These are phyloP conservation scores for Aaosphaeria pasadenensis DNA, from an alignment of 2,329 filamentous ascomycete genomes.

Conservation along the genomic window DNA sequence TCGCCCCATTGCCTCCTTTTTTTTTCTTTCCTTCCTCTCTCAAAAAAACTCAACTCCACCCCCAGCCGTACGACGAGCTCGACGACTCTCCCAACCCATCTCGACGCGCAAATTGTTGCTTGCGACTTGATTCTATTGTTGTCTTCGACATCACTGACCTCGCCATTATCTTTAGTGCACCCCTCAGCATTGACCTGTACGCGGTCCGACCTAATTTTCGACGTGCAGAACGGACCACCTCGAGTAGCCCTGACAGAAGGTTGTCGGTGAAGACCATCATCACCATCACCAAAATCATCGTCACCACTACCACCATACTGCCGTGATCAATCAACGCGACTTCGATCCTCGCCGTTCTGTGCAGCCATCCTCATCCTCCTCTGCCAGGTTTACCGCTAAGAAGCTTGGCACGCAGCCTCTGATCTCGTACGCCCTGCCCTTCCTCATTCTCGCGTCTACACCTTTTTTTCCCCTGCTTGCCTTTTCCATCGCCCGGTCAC, in stretches of 20 bases:
- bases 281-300: constrained; percentile 8
- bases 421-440: constrained; percentile 25
- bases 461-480: constrained; percentile 5
- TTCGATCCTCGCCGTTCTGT: background rate
- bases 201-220: constrained; percentile 32
- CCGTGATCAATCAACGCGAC: background rate
- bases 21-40: background rate
- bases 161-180: constrained; percentile 16
- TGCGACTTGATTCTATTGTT: constrained; percentile 1
- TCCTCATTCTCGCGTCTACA: constrained; percentile 16
- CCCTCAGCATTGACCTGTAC: constrained; percentile 38
- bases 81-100: too few species aligned
- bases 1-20: too few species aligned
- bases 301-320: constrained; percentile 7
- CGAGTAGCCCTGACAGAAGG: constrained; percentile 5
- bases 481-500: constrained; percentile 5
- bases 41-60: background rate
- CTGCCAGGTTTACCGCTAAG: background rate
- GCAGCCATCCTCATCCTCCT: constrained; percentile 9
- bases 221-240: constrained; percentile 30
- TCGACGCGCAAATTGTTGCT: constrained; percentile 4
- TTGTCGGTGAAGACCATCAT: constrained; percentile 17
- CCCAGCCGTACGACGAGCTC: background rate
- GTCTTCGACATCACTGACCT: constrained; percentile 22
- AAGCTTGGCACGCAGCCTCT: constrained; percentile 16